These are phyloP conservation scores for Quillaja saponaria DNA, from an alignment of 306 rosid genomes.

Conservation along the genomic window DNA sequence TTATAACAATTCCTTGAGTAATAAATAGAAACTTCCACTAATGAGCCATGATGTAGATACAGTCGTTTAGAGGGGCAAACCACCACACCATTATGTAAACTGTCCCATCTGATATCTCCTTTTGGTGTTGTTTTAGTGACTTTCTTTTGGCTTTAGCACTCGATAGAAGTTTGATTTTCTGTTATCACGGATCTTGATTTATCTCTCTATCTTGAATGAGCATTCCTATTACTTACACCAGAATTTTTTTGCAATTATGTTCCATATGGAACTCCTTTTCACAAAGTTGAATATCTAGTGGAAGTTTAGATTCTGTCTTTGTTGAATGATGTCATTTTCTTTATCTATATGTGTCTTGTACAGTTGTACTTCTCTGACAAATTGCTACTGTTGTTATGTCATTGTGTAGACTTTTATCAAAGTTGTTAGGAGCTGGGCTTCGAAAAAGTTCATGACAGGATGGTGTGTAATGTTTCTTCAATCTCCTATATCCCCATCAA, in stretches of 20 bases:
- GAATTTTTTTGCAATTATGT: constrained; percentile 5
- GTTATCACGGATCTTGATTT: too few species aligned
- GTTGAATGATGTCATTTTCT: constrained; percentile 9
- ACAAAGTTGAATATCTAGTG: not conserved
- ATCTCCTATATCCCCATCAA: constrained; percentile 5
- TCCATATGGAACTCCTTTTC: constrained; percentile 1
- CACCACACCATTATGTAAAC: too few species aligned
- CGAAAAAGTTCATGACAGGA: constrained; percentile 90
- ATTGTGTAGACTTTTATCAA: constrained; percentile 69
- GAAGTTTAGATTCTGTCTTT: constrained; percentile 3
- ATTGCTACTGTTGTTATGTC: constrained; percentile 30
- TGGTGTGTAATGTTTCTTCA: constrained; percentile 53
- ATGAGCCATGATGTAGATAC: too few species aligned
- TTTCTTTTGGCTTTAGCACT: too few species aligned
- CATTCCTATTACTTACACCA: not conserved
- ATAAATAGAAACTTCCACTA: too few species aligned
- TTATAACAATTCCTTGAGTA: too few species aligned
- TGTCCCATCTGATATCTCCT: too few species aligned
- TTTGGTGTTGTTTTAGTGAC: too few species aligned
- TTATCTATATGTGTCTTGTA: not conserved
- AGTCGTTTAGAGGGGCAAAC: too few species aligned
- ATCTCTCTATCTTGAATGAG: not conserved
- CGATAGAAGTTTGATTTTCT: too few species aligned
- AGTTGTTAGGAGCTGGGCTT: constrained; percentile 86
- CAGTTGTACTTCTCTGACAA: constrained; percentile 19